Evolutionary conservation across 805 yeast species (phyloP).

Genomic region (Hanseniaspora lindneri): DNA sequence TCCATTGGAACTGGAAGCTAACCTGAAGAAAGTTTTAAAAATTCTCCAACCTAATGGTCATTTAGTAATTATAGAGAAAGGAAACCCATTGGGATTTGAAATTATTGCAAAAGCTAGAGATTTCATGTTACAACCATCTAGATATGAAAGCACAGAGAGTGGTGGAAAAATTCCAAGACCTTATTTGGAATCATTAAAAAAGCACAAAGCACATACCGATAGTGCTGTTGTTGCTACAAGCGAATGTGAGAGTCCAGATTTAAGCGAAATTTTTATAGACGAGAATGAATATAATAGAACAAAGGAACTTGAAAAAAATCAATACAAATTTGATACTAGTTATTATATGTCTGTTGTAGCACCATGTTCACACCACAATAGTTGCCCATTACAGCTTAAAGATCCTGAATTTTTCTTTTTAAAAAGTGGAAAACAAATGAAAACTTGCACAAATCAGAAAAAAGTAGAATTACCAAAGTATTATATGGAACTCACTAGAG

Average conservation of each 20-base stretch:
- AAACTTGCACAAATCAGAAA: conserved; percentile 66
- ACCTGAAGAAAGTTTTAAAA: conserved; percentile 45
- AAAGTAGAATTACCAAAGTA: conserved; percentile 66
- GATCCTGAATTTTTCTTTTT: conserved; percentile 54
- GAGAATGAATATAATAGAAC: neutral
- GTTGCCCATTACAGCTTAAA: conserved; percentile 74
- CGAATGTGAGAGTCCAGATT: too few relatives aligned
- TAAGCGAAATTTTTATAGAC: neutral
- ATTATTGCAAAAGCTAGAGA: conserved; percentile 82
- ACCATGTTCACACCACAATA: conserved; percentile 81
- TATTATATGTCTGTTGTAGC: conserved; percentile 60
- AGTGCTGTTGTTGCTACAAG: conserved; percentile 16
- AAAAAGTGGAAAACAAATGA: conserved; percentile 45
- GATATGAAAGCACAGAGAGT: conserved; percentile 34
- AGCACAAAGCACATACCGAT: conserved; percentile 18
- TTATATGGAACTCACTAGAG: conserved; percentile 74
- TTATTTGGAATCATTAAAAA: conserved; percentile 31
- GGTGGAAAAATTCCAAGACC: conserved; percentile 58
- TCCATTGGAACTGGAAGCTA: conserved; percentile 63
- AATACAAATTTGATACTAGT: conserved; percentile 25
- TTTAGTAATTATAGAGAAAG: conserved; percentile 71
- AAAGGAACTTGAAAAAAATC: conserved; percentile 15
- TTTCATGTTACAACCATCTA: conserved; percentile 76
- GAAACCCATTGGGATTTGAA: conserved; percentile 83
- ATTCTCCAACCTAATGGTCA: conserved; percentile 69